Conservation (phyloP, 257 asterid genomes). For the Jaltomata sinuosa region DNA sequence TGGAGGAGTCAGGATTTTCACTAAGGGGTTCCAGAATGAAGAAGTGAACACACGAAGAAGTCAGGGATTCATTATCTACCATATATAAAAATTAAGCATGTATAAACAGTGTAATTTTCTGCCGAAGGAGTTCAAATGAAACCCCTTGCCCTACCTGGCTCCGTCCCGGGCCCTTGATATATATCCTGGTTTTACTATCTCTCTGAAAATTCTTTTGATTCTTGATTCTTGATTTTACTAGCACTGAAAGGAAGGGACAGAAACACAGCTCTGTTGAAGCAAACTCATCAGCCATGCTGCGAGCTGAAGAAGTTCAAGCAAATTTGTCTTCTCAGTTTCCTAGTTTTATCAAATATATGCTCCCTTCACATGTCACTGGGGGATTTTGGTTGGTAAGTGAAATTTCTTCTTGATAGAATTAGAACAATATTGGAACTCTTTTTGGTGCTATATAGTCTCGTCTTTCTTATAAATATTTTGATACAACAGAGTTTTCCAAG, state of each 20-base stretch:
- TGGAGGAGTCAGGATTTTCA: too few species aligned
- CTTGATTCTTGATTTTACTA: slow-evolving; percentile 5
- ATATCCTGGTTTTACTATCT: neutral
- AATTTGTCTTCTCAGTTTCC: slow-evolving; percentile 24
- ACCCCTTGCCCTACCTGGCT: too few species aligned
- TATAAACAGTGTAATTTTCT: too few species aligned
- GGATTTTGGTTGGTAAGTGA: slow-evolving; percentile 53
- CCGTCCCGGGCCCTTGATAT: neutral
- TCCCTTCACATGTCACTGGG: slow-evolving; percentile 40
- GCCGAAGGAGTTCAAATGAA: too few species aligned
- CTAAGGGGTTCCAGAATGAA: too few species aligned
- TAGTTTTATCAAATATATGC: slow-evolving; percentile 38
- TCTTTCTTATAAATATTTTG: neutral
- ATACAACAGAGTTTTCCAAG: slow-evolving; percentile 37
- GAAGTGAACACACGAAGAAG: too few species aligned
- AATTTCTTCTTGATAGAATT: neutral
- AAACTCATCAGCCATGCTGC: slow-evolving; percentile 14
- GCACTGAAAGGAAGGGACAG: slow-evolving; percentile 14
- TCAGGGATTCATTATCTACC: too few species aligned
- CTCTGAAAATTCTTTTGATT: neutral
- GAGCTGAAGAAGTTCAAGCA: slow-evolving; percentile 33
- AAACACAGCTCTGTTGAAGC: neutral
- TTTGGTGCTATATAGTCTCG: neutral
- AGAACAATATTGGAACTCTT: neutral
- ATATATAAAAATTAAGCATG: too few species aligned